Conservation (phyloP, 805 yeast species). For the Zygotorulaspora florentina region DNA sequence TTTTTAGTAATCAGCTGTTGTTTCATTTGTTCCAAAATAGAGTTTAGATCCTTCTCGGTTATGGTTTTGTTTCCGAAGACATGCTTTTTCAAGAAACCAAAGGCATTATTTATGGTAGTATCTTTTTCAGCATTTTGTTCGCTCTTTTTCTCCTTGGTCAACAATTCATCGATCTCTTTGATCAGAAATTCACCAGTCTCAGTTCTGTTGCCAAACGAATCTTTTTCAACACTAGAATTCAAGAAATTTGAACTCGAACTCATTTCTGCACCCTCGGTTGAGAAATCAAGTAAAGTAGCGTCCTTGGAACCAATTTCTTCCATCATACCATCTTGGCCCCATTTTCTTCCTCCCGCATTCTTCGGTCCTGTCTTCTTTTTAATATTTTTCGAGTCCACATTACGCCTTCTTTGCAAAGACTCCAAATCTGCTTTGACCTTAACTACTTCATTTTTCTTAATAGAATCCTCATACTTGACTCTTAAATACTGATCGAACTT, state of each 20-base stretch:
- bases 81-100: constrained; percentile 53
- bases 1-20: constrained; percentile 81
- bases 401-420: constrained; percentile 13
- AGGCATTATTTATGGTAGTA: constrained; percentile 33
- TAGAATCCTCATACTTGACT: constrained; percentile 31
- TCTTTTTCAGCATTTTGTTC: constrained; percentile 44
- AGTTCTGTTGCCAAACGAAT: constrained; percentile 39
- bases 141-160: constrained; percentile 17
- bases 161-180: constrained; percentile 50
- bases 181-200: constrained; percentile 60
- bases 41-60: constrained; percentile 57
- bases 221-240: constrained; percentile 29
- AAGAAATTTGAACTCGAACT: constrained; percentile 2
- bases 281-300: constrained; percentile 51
- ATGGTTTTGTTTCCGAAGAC: constrained; percentile 67
- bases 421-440: constrained; percentile 13
- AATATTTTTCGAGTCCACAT: constrained; percentile 12
- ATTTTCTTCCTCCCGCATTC: constrained; percentile 50
- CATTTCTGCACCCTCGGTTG: constrained; percentile 33
- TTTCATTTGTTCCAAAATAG: constrained; percentile 59
- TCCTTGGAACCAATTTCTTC: constrained; percentile 42
- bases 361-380: constrained; percentile 19
- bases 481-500: constrained; percentile 40
- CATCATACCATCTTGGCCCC: constrained; percentile 61
- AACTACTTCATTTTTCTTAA: constrained; percentile 9